Evolutionary conservation across 1,284 basidiomycete genomes (phyloP).

Genomic region (Microbotryum saponariae): DNA sequence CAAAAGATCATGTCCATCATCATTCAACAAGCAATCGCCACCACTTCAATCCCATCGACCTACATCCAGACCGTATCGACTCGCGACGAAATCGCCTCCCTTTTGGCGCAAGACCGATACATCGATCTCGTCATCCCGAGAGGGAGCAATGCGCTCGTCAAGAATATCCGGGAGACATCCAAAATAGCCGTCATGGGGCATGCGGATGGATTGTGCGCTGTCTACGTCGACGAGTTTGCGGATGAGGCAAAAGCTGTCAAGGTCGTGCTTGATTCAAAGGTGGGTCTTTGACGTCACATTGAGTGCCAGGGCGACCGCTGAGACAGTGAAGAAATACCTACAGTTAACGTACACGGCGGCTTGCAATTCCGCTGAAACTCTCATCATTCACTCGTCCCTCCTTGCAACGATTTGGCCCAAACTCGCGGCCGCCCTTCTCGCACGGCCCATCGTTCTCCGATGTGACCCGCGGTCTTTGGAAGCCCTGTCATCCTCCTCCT

Average conservation of each 20-base stretch:
- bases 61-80: conserved; percentile 91
- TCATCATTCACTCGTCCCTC: conserved; percentile 70
- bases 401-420: conserved; percentile 67
- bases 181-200: conserved; percentile 98
- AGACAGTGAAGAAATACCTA: too few species aligned
- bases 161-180: conserved; percentile 78
- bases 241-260: conserved; percentile 67
- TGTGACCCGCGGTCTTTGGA: conserved; percentile 63
- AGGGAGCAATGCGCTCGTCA: conserved; percentile 85
- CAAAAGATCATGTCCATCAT: conserved; percentile 64
- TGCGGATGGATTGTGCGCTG: conserved; percentile 86
- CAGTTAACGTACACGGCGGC: conserved; percentile 92
- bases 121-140: conserved; percentile 97
- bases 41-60: conserved; percentile 62
- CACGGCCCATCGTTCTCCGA: conserved; percentile 63
- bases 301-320: not conserved
- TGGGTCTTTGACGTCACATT: conserved; percentile 39
- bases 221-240: conserved; percentile 80
- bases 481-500: conserved; percentile 39
- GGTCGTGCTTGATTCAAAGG: conserved; percentile 85
- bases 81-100: conserved; percentile 77
- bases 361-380: conserved; percentile 87
- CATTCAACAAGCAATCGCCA: conserved; percentile 66
- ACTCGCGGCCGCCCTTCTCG: conserved; percentile 66
- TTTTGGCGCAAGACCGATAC: conserved; percentile 79